Evolutionary conservation across 805 yeast species (phyloP).

Genomic region (Metschnikowia chrysomelidarum): DNA sequence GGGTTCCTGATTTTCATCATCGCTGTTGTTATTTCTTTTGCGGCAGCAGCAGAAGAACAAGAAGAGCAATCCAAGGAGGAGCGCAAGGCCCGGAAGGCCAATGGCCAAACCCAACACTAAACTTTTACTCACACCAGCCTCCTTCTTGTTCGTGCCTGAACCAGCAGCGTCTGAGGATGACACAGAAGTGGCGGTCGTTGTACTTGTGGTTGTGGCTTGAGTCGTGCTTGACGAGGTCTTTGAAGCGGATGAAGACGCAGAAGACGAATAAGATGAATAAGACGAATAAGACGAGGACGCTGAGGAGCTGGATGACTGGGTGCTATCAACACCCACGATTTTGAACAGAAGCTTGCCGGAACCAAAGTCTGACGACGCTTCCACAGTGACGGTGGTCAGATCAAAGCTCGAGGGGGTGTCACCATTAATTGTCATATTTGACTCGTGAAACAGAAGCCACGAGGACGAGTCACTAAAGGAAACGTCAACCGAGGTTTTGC

Average conservation of each 20-base stretch:
- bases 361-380: slow-evolving; percentile 30
- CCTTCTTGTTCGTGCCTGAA: slow-evolving; percentile 9
- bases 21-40: slow-evolving; percentile 24
- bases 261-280: slow-evolving; percentile 22
- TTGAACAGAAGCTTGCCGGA: slow-evolving; percentile 42
- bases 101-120: slow-evolving; percentile 91
- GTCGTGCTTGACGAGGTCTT: slow-evolving; percentile 24
- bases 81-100: slow-evolving; percentile 63
- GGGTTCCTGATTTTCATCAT: slow-evolving; percentile 13
- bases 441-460: slow-evolving; percentile 66
- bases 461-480: slow-evolving; percentile 33
- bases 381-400: slow-evolving; percentile 24
- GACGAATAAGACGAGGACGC: too few species aligned
- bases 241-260: slow-evolving; percentile 30
- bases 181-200: slow-evolving; percentile 23
- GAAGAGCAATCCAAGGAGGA: slow-evolving; percentile 47
- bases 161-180: slow-evolving; percentile 27
- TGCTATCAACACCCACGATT: slow-evolving; percentile 46
- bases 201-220: slow-evolving; percentile 27
- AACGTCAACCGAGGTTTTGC: slow-evolving; percentile 48
- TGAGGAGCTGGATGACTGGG: slow-evolving; percentile 20
- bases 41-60: slow-evolving; percentile 55
- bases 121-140: slow-evolving; percentile 41
- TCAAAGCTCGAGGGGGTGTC: slow-evolving; percentile 42
- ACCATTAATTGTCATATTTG: slow-evolving; percentile 70